These are phyloP conservation scores for Calocybe gambosa DNA, from an alignment of 1,284 basidiomycete species.

Conservation along the genomic window DNA sequence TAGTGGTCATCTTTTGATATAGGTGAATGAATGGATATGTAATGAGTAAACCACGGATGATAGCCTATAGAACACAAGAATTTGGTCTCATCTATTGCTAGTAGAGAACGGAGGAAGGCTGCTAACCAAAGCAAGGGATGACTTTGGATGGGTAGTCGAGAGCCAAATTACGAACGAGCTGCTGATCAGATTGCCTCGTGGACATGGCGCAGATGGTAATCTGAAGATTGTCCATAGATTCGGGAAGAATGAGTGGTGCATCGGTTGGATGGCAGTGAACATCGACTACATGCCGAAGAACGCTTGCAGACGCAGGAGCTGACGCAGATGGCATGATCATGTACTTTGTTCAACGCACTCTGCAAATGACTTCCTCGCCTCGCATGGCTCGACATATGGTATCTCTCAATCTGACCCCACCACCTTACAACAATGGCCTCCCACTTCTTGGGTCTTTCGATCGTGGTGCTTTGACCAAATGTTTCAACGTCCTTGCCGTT, in stretches of 20 bases:
- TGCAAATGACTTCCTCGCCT: neutral
- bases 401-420: slow-evolving; percentile 50
- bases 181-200: slow-evolving; percentile 55
- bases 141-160: slow-evolving; percentile 55
- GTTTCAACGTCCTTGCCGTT: slow-evolving; percentile 60
- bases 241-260: slow-evolving; percentile 36
- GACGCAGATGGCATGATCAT: slow-evolving; percentile 15
- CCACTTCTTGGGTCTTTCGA: slow-evolving; percentile 47
- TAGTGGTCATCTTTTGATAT: slow-evolving; percentile 64
- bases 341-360: slow-evolving; percentile 4
- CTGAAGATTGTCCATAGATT: slow-evolving; percentile 43
- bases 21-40: slow-evolving; percentile 44
- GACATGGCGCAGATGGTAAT: slow-evolving; percentile 76
- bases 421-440: slow-evolving; percentile 34
- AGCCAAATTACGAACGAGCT: slow-evolving; percentile 56
- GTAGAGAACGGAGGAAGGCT: neutral
- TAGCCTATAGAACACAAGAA: slow-evolving; percentile 43
- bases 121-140: slow-evolving; percentile 69
- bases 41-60: slow-evolving; percentile 81
- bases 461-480: slow-evolving; percentile 56
- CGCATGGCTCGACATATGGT: slow-evolving; percentile 29
- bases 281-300: slow-evolving; percentile 64
- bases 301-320: slow-evolving; percentile 26
- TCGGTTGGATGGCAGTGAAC: slow-evolving; percentile 82
- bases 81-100: slow-evolving; percentile 10